Evolutionary conservation across 441 rosid genomes (phyloP).

Genomic region (Syzygium syzygioides): DNA sequence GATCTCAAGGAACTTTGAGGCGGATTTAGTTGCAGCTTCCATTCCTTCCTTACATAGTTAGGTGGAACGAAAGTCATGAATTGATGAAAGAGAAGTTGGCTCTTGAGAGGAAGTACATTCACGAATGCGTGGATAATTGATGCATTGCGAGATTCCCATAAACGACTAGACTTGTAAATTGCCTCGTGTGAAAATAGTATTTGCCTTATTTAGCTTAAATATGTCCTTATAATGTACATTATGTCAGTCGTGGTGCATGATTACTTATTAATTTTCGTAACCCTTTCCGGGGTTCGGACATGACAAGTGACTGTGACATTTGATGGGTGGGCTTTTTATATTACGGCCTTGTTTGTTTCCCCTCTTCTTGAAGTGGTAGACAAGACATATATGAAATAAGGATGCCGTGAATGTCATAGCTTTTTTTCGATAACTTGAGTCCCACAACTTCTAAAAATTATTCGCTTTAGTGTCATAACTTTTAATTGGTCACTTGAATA

Average conservation of each 20-base stretch:
- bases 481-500: too few species aligned
- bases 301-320: neutral
- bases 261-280: neutral
- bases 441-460: too few species aligned
- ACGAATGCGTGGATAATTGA: neutral
- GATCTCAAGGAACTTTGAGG: neutral
- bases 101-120: neutral
- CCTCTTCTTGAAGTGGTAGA: too few species aligned
- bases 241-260: neutral
- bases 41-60: neutral
- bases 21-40: neutral
- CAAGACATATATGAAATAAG: too few species aligned
- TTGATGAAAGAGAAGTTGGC: neutral
- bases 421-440: too few species aligned
- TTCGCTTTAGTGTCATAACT: too few species aligned
- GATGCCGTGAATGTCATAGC: too few species aligned
- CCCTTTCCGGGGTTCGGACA: rapidly evolving
- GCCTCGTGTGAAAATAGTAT: neutral
- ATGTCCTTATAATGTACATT: neutral
- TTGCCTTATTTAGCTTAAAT: neutral
- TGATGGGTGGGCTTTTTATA: neutral
- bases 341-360: too few species aligned
- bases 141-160: neutral
- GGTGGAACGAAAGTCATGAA: neutral
- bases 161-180: neutral